phyloP scores from a whole-genome alignment of 805 yeast genomes.

The Saturnispora gosingensis region DNA sequence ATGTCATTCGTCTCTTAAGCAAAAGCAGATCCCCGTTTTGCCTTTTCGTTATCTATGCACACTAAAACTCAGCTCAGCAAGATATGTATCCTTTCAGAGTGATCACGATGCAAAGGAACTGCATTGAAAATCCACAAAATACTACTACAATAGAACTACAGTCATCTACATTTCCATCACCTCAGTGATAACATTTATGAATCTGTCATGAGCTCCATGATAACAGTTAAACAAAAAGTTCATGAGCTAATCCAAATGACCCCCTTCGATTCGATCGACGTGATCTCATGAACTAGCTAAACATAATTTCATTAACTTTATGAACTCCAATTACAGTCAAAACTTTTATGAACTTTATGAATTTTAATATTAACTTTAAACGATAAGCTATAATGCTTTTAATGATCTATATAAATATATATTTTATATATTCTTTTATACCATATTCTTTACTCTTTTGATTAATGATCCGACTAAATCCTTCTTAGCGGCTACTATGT shows the following conservation, averaged over 20 bases:
- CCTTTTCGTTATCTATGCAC: neutral
- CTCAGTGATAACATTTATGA: neutral
- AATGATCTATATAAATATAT: neutral
- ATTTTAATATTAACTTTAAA: too few species aligned
- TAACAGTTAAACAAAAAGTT: neutral
- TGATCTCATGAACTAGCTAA: neutral
- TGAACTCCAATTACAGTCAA: neutral
- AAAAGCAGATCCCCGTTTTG: neutral
- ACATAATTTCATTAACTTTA: neutral
- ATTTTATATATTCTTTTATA: neutral
- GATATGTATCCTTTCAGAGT: neutral
- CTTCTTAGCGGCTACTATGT: too few species aligned
- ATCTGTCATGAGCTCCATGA: neutral
- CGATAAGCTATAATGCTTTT: neutral
- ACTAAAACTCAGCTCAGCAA: neutral
- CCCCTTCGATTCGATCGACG: neutral
- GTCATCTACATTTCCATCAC: neutral
- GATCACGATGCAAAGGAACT: neutral
- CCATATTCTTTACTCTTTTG: neutral
- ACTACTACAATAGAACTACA: neutral
- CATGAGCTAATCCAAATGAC: neutral
- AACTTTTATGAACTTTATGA: neutral
- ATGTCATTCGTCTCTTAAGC: neutral
- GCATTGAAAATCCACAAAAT: neutral
- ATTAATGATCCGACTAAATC: neutral